phyloP scores from a whole-genome alignment of 169 alveolate genomes.

The Sarcocystis neurona region DNA sequence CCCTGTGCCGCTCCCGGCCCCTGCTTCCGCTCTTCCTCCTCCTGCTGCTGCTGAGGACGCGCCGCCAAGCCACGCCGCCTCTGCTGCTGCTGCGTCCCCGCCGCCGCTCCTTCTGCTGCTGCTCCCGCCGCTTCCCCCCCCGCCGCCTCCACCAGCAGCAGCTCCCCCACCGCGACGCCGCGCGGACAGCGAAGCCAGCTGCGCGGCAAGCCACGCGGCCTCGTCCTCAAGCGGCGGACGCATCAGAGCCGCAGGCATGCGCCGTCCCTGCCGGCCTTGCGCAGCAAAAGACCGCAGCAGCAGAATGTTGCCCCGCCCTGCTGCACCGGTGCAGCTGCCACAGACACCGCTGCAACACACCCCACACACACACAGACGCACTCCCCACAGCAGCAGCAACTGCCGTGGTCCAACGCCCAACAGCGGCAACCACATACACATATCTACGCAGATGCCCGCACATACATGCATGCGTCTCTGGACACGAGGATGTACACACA shows the following conservation, averaged over 20 bases:
- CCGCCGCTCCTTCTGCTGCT: constrained; percentile 10
- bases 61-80: background rate
- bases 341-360: background rate
- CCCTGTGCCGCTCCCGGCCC: too few relatives aligned
- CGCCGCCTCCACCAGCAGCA: background rate
- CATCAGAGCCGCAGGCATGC: constrained; percentile 21
- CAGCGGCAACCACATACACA: background rate
- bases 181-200: background rate
- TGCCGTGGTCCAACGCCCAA: too few relatives aligned
- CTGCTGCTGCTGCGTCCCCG: constrained; percentile 23
- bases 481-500: background rate
- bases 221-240: constrained; percentile 18
- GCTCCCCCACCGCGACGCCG: constrained; percentile 5
- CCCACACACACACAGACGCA: background rate
- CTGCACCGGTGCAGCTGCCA: constrained; percentile 18
- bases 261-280: background rate
- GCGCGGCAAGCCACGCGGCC: constrained; percentile 10
- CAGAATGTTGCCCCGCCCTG: constrained; percentile 17
- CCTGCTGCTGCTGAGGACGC: background rate
- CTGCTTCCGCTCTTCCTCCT: constrained; percentile 17
- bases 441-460: background rate
- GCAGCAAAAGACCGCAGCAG: background rate
- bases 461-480: background rate
- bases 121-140: constrained; percentile 15
- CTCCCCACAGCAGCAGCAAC: too few relatives aligned